Evolutionary conservation across 345 rosid genomes (phyloP).

Genomic region (Salix dunnii): DNA sequence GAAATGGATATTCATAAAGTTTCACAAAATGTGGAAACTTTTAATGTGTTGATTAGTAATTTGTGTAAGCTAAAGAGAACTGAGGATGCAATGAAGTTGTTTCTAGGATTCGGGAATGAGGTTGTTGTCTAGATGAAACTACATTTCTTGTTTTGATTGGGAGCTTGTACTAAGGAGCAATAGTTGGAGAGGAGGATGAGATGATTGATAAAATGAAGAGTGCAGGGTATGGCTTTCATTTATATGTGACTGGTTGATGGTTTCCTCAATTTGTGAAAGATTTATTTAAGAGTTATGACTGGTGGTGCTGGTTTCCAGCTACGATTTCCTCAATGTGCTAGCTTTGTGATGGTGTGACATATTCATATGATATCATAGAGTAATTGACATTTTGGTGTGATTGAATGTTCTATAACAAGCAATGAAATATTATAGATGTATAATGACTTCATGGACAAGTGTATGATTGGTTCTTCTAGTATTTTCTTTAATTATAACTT

Average conservation of each 20-base stretch:
- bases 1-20: slow-evolving; percentile 87
- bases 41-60: slow-evolving; percentile 67
- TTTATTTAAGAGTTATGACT: too few species aligned
- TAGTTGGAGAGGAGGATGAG: slow-evolving; percentile 85
- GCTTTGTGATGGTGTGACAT: background rate
- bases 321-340: too few species aligned
- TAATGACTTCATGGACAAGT: too few species aligned
- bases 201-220: slow-evolving; percentile 89
- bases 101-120: slow-evolving; percentile 75
- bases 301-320: too few species aligned
- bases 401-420: background rate
- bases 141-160: slow-evolving; percentile 59
- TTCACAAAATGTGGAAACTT: slow-evolving; percentile 77
- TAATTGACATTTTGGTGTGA: background rate
- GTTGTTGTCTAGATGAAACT: slow-evolving; percentile 61
- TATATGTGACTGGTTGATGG: too few species aligned
- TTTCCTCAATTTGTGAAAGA: too few species aligned
- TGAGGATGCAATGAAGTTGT: slow-evolving; percentile 73
- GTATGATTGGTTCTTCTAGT: background rate
- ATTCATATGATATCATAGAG: background rate
- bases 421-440: background rate
- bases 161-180: slow-evolving; percentile 84
- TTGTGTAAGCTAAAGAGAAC: slow-evolving; percentile 80
- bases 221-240: slow-evolving; percentile 37
- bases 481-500: background rate